Conservation (phyloP, 2,329 filamentous ascomycete genomes). For the Elsinoe ampelina region DNA sequence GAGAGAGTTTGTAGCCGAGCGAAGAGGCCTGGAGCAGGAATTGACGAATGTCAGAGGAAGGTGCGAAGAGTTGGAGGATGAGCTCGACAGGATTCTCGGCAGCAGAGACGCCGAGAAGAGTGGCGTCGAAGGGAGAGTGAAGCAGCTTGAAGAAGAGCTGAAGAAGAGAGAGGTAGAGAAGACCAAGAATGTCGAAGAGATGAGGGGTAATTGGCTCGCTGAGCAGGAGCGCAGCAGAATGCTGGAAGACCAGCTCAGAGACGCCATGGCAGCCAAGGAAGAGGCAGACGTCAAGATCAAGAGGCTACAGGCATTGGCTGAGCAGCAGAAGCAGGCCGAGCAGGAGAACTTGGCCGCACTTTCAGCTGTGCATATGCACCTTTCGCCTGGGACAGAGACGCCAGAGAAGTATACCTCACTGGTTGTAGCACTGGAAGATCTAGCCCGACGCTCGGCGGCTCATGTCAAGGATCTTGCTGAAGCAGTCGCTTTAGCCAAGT, state of each 20-base stretch:
- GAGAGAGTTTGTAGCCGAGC: constrained; percentile 75
- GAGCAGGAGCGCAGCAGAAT: constrained; percentile 56
- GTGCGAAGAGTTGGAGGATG: constrained; percentile 83
- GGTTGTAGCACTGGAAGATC: constrained; percentile 35
- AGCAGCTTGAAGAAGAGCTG: constrained; percentile 61
- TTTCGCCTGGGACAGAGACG: constrained; percentile 27
- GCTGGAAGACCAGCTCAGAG: constrained; percentile 43
- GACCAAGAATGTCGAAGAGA: constrained; percentile 36
- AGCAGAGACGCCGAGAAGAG: constrained; percentile 74
- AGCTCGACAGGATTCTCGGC: constrained; percentile 74
- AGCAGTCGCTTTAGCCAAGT: constrained; percentile 38
- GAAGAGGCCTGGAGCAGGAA: constrained; percentile 73
- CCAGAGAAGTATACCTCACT: constrained; percentile 33
- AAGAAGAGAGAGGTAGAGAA: constrained; percentile 45
- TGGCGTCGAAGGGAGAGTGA: constrained; percentile 58
- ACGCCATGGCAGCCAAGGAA: constrained; percentile 21
- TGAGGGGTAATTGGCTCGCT: constrained; percentile 25
- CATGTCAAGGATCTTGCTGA: constrained; percentile 38
- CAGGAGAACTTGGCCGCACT: constrained; percentile 25
- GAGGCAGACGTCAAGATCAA: constrained; percentile 30
- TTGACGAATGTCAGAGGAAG: constrained; percentile 65
- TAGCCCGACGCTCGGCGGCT: constrained; percentile 34
- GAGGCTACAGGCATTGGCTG: constrained; percentile 50
- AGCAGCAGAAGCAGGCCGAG: constrained; percentile 40
- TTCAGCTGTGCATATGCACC: constrained; percentile 29